These are phyloP conservation scores for Saccharomyces hybrid DNA, from an alignment of 1,139 yeast genomes.

Conservation along the genomic window DNA sequence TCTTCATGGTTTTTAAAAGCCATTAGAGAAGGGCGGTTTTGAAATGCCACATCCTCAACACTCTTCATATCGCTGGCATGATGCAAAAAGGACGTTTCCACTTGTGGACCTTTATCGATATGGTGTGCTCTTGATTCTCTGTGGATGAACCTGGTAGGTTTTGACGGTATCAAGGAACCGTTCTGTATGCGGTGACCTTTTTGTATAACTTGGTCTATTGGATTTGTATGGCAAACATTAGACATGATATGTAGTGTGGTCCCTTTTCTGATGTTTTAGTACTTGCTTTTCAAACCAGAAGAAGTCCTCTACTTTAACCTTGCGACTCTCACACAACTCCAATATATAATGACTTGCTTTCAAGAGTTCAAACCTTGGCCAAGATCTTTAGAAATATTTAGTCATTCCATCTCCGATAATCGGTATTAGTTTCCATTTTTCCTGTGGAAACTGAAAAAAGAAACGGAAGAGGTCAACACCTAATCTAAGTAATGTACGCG, in stretches of 20 bases:
- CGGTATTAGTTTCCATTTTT: neutral
- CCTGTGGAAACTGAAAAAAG: neutral
- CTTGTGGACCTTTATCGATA: neutral
- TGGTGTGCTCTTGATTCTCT: neutral
- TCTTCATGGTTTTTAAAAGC: neutral
- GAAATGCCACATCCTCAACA: neutral
- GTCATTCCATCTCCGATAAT: neutral
- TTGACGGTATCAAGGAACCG: slow-evolving; percentile 1
- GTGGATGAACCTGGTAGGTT: slow-evolving; percentile 3
- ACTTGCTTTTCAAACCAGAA: slow-evolving; percentile 1
- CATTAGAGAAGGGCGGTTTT: neutral
- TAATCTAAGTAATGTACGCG: neutral
- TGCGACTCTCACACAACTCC: neutral
- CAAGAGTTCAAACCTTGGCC: neutral
- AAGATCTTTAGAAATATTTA: neutral
- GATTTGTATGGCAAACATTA: slow-evolving; percentile 15
- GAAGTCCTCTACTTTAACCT: slow-evolving; percentile 1
- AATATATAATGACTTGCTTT: neutral
- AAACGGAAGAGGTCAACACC: neutral
- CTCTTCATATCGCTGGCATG: slow-evolving; percentile 1
- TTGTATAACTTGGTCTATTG: slow-evolving; percentile 14
- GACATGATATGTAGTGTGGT: neutral
- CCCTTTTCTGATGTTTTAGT: neutral
- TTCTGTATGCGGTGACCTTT: slow-evolving; percentile 11
- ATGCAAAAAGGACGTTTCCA: neutral